Evolutionary conservation across 176 grass and related monocot species (phyloP).

Genomic region (Lolium rigidum): DNA sequence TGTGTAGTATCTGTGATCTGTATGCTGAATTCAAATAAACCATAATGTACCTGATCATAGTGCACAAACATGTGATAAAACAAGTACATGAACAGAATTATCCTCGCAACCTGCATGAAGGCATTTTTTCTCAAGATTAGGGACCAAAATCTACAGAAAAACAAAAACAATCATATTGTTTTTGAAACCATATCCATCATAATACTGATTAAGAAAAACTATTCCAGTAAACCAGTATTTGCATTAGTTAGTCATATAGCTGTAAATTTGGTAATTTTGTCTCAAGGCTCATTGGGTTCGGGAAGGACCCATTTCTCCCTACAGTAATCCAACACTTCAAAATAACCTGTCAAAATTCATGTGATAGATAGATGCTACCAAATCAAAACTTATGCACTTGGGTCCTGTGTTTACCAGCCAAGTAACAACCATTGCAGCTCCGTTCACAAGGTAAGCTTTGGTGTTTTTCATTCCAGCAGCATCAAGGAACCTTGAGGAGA

Average conservation of each 20-base stretch:
- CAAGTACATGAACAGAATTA: slow-evolving; percentile 87
- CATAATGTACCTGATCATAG: slow-evolving; percentile 70
- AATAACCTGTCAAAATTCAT: background rate
- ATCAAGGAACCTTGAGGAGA: slow-evolving; percentile 87
- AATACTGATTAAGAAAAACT: background rate
- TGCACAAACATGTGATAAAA: slow-evolving; percentile 85
- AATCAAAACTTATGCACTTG: background rate
- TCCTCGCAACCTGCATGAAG: slow-evolving; percentile 76
- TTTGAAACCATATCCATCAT: background rate
- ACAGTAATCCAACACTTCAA: background rate
- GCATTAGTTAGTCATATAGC: background rate
- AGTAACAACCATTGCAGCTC: slow-evolving; percentile 80
- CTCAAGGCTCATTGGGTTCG: background rate
- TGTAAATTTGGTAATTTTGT: background rate
- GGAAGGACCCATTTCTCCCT: background rate
- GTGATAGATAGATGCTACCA: background rate
- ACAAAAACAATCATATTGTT: background rate
- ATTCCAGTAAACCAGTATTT: background rate
- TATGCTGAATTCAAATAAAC: slow-evolving; percentile 8
- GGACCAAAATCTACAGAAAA: background rate
- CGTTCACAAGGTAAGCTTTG: slow-evolving; percentile 78
- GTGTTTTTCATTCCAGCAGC: slow-evolving; percentile 91
- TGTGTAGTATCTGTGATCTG: background rate
- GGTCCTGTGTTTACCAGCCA: slow-evolving; percentile 75
- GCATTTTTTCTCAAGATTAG: slow-evolving; percentile 35